These are phyloP conservation scores for Exutisphaerella laricina DNA, from an alignment of 2,329 filamentous ascomycete species.

Conservation along the genomic window DNA sequence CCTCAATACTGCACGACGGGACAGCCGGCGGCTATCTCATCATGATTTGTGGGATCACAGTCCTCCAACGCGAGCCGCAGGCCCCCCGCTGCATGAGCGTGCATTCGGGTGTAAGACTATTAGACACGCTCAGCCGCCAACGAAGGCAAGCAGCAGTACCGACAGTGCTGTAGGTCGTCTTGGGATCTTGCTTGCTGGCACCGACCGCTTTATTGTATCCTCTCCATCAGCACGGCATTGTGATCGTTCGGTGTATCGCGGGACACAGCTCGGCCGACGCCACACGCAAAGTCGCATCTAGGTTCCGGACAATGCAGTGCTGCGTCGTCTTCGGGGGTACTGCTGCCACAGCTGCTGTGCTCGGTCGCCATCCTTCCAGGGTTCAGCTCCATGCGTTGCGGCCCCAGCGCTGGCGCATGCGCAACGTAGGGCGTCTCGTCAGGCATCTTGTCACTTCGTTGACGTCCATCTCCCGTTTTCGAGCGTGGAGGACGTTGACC, in stretches of 20 bases:
- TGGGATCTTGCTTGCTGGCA: constrained; percentile 1
- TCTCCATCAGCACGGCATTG: too few relatives aligned
- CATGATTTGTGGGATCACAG: neutral
- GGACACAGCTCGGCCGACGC: too few relatives aligned
- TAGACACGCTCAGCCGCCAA: constrained; percentile 3
- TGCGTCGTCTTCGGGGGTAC: neutral
- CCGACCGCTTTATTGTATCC: neutral
- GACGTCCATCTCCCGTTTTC: too few relatives aligned
- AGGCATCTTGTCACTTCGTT: too few relatives aligned
- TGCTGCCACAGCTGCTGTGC: too few relatives aligned
- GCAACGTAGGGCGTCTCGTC: too few relatives aligned
- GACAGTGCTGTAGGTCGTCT: neutral
- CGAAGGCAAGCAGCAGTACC: neutral
- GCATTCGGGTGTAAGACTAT: too few relatives aligned
- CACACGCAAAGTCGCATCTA: neutral
- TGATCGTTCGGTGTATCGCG: too few relatives aligned
- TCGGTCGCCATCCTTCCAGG: too few relatives aligned
- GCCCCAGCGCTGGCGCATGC: too few relatives aligned
- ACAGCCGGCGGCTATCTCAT: neutral
- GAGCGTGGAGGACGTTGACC: too few relatives aligned
- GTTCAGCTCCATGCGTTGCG: too few relatives aligned
- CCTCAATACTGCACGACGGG: neutral
- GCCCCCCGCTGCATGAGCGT: neutral
- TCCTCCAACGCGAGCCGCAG: neutral
- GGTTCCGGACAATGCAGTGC: constrained; percentile 3